These are phyloP conservation scores for Psilocybe sp. DNA, from an alignment of 768 basidiomycete species.

Conservation along the genomic window DNA sequence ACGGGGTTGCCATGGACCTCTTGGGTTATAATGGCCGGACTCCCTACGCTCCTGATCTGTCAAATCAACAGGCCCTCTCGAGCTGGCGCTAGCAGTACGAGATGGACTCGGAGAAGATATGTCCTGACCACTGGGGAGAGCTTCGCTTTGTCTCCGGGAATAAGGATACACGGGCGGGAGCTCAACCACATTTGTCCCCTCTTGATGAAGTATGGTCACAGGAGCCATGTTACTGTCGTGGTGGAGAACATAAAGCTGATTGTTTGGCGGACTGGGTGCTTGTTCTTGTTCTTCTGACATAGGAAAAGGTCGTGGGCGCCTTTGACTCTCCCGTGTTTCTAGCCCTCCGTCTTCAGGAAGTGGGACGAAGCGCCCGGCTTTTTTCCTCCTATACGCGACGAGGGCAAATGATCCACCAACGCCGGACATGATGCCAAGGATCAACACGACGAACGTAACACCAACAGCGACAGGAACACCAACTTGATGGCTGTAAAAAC, in stretches of 20 bases:
- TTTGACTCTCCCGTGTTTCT: slow-evolving; percentile 18
- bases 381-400: background rate
- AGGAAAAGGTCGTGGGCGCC: slow-evolving; percentile 25
- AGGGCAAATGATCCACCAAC: background rate
- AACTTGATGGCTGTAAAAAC: background rate
- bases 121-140: slow-evolving; percentile 1
- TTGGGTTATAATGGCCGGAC: no score
- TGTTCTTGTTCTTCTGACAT: slow-evolving; percentile 32
- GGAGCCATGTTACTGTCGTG: slow-evolving; percentile 56
- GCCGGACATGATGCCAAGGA: background rate
- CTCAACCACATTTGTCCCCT: slow-evolving; percentile 56
- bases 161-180: slow-evolving; percentile 52
- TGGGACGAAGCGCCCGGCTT: background rate
- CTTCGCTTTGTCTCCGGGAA: slow-evolving; percentile 12
- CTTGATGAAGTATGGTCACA: slow-evolving; percentile 52
- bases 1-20: no score
- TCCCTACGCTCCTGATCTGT: no score
- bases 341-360: background rate
- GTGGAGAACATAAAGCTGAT: slow-evolving; percentile 56
- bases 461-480: slow-evolving; percentile 1
- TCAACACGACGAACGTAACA: slow-evolving; percentile 1
- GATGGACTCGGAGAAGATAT: no score
- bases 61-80: no score
- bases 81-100: no score
- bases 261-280: slow-evolving; percentile 3